These are phyloP conservation scores for Fusarium denticulatum DNA, from an alignment of 2,329 filamentous ascomycete genomes.

Conservation along the genomic window DNA sequence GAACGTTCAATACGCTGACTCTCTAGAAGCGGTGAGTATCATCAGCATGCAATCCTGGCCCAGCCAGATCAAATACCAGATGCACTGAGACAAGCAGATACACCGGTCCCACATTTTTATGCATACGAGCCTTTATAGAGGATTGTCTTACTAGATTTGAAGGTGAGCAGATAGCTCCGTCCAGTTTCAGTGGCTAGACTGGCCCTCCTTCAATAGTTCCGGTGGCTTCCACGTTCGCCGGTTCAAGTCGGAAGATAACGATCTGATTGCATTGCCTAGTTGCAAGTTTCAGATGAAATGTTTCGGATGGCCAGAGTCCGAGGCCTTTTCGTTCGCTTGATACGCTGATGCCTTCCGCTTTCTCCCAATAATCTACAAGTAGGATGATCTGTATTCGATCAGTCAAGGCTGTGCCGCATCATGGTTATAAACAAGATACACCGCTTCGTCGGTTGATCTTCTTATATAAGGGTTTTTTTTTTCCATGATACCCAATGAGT, in stretches of 20 bases:
- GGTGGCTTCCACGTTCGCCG: background rate
- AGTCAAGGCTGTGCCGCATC: background rate
- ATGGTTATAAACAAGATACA: background rate
- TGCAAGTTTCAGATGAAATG: background rate
- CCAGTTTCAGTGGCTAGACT: background rate
- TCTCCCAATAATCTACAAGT: no score
- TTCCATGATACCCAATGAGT: no score
- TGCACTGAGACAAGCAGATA: no score
- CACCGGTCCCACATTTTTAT: no score
- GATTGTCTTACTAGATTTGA: no score
- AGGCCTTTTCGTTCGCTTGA: background rate
- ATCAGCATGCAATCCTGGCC: no score
- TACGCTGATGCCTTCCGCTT: no score
- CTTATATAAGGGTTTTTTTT: background rate
- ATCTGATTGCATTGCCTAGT: fast-evolving
- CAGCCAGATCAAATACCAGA: fast-evolving
- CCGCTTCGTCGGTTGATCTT: no score
- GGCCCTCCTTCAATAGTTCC: fast-evolving
- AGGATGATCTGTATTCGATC: no score
- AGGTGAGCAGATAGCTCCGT: fast-evolving
- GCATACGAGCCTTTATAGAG: no score
- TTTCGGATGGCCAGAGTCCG: background rate
- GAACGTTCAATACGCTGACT: no score
- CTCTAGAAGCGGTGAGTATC: no score
- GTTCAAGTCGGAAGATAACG: background rate